Conservation (phyloP, 768 basidiomycete genomes). For the Tricholoma saponaceum region DNA sequence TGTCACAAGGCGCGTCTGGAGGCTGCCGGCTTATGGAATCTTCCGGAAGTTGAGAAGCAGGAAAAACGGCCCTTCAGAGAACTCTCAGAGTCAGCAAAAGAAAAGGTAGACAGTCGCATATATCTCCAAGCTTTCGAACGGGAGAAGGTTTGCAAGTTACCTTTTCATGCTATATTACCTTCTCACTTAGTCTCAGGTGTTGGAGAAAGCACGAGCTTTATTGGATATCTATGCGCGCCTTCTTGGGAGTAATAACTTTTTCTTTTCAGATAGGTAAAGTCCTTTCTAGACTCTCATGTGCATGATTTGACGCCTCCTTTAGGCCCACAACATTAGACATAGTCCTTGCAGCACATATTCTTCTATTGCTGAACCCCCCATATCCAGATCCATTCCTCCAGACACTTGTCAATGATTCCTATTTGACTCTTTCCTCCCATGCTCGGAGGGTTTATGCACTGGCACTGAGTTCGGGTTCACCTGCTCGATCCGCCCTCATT, state of each 20-base stretch:
- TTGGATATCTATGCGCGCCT: conserved; percentile 59
- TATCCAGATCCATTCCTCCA: conserved; percentile 60
- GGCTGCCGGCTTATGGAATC: conserved; percentile 59
- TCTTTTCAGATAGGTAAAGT: conserved; percentile 46
- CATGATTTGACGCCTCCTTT: conserved; percentile 1
- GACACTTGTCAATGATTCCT: conserved; percentile 49
- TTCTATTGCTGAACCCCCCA: conserved; percentile 53
- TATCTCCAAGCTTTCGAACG: conserved; percentile 58
- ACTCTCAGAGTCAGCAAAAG: conserved; percentile 25
- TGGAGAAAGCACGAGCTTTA: conserved; percentile 51
- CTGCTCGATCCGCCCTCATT: conserved; percentile 6
- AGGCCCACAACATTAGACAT: conserved; percentile 67
- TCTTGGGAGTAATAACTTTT: conserved; percentile 45
- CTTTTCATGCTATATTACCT: not conserved
- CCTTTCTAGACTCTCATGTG: not conserved
- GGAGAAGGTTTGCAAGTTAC: conserved; percentile 47
- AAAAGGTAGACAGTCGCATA: conserved; percentile 23
- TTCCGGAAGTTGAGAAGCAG: conserved; percentile 37
- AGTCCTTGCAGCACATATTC: conserved; percentile 62
- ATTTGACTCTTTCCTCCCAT: conserved; percentile 54
- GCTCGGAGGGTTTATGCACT: conserved; percentile 45
- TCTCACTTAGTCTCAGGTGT: conserved; percentile 34
- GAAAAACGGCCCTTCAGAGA: conserved; percentile 40
- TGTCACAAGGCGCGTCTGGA: conserved; percentile 55
- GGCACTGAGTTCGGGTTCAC: conserved; percentile 12